These are phyloP conservation scores for Yamadazyma philogaea DNA, from an alignment of 805 yeast genomes.

Conservation along the genomic window DNA sequence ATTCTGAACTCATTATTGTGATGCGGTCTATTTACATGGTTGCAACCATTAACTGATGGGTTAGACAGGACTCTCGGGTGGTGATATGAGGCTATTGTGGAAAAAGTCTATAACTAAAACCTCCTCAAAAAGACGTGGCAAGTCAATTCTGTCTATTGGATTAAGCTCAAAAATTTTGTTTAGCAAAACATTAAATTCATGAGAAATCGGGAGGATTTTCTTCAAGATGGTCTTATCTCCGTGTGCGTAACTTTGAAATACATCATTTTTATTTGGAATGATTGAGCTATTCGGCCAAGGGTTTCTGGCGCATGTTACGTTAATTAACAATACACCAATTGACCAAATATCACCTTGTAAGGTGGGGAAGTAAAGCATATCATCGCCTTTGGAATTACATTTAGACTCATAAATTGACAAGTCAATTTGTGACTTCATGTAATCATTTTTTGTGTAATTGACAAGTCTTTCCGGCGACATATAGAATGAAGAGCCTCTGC, in stretches of 20 bases:
- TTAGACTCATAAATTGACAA: slow-evolving; percentile 25
- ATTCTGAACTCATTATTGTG: slow-evolving; percentile 5
- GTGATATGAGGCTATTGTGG: slow-evolving; percentile 14
- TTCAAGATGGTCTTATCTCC: slow-evolving; percentile 50
- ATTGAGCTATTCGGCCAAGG: slow-evolving; percentile 86
- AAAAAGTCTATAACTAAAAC: slow-evolving; percentile 34
- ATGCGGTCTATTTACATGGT: neutral
- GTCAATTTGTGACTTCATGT: slow-evolving; percentile 27
- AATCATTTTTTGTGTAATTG: slow-evolving; percentile 35
- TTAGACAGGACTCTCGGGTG: slow-evolving; percentile 16
- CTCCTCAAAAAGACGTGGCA: slow-evolving; percentile 39
- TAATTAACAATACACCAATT: slow-evolving; percentile 74
- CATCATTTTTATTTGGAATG: slow-evolving; percentile 46
- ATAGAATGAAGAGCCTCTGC: slow-evolving; percentile 85
- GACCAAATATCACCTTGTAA: slow-evolving; percentile 82
- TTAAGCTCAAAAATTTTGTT: slow-evolving; percentile 41
- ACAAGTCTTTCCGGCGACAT: slow-evolving; percentile 88
- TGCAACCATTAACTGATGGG: neutral
- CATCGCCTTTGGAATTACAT: slow-evolving; percentile 5
- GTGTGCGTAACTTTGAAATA: slow-evolving; percentile 64
- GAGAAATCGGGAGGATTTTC: slow-evolving; percentile 70
- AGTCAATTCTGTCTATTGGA: slow-evolving; percentile 47
- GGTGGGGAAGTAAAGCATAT: slow-evolving; percentile 51
- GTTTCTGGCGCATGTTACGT: slow-evolving; percentile 77
- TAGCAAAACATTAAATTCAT: slow-evolving; percentile 55